Base-by-base conservation (phyloP, 2,329 filamentous ascomycete genomes). In the Nigrograna mackinnonii region DNA sequence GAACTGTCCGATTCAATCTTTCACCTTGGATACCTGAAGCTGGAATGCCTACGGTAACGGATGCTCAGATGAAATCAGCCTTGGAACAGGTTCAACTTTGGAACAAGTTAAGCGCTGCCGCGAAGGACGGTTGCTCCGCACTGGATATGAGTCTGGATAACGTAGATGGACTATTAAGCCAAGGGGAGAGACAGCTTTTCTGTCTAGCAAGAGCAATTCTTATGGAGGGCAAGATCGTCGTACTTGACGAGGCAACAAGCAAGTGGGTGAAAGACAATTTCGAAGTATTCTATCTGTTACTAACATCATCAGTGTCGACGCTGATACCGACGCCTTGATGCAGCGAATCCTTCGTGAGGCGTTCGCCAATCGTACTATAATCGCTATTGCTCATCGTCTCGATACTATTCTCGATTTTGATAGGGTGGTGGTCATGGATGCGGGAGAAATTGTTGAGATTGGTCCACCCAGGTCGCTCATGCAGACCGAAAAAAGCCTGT, bases 231-330 rank as follows among this genome's bases (percentile, higher is more conserved):
- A 21, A 6, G 34, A 74, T 84, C 19, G 65, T 84, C 4, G 67
- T 84, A 11, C 66, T 83, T 3, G 81, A 84, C 32, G 80, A 84
- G 53, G 79, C 79, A 2, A 84, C 80, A n/a, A n/a, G n/a, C n/a
- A n/a, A n/a, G n/a, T n/a, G n/a, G n/a, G n/a, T n/a, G n/a, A n/a
- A n/a, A n/a, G n/a, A n/a, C n/a, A n/a, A n/a, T n/a, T n/a, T n/a
- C n/a, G n/a, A n/a, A n/a, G n/a, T n/a, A n/a, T n/a, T n/a, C n/a
- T n/a, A n/a, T n/a, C n/a, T n/a, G n/a, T n/a, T n/a, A n/a, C n/a
- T n/a, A n/a, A n/a, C n/a, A 1, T 72, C 77, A 0, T 71, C 79
- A 1, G 69, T n/a, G n/a, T 84, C 1, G 80, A 83, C 24, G 24
- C 18, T n/a, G 6, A 35, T 9, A 49, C 43, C 4, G 50, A 54